Conservation (phyloP, 2,329 filamentous ascomycete species). For the Trichoderma atroviride region DNA sequence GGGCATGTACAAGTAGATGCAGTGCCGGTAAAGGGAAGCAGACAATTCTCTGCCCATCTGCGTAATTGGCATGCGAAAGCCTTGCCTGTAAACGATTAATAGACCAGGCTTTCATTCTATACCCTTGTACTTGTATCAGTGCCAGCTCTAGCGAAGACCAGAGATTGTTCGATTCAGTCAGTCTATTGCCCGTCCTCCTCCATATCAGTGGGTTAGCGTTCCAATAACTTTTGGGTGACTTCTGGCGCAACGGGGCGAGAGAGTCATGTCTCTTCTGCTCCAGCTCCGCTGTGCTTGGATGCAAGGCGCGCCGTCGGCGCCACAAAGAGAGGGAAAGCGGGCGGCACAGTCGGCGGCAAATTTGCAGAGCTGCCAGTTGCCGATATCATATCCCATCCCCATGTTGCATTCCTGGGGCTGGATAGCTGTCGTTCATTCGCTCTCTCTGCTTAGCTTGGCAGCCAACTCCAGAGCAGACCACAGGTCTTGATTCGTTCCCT, state of each 20-base stretch:
- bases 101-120: neutral
- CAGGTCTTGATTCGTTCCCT: neutral
- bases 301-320: slow-evolving; percentile 22
- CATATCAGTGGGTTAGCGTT: slow-evolving; percentile 8
- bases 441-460: slow-evolving; percentile 6
- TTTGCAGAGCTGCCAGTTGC: slow-evolving; percentile 16
- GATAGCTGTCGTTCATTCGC: neutral
- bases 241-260: slow-evolving; percentile 2
- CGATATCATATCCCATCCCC: slow-evolving; percentile 18
- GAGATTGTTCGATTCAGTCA: neutral
- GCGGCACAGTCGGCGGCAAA: neutral
- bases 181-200: neutral
- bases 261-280: slow-evolving; percentile 15
- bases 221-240: slow-evolving; percentile 4
- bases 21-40: neutral
- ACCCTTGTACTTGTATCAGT: neutral
- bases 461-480: neutral
- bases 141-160: neutral
- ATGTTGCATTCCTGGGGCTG: slow-evolving; percentile 7
- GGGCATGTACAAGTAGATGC: neutral
- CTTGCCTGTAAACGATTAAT: neutral
- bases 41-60: neutral
- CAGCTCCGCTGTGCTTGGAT: slow-evolving; percentile 10
- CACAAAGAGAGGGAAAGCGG: slow-evolving; percentile 10
- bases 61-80: neutral